These are phyloP conservation scores for Picea sitchensis DNA, from an alignment of 75 land plant genomes.

Conservation along the genomic window DNA sequence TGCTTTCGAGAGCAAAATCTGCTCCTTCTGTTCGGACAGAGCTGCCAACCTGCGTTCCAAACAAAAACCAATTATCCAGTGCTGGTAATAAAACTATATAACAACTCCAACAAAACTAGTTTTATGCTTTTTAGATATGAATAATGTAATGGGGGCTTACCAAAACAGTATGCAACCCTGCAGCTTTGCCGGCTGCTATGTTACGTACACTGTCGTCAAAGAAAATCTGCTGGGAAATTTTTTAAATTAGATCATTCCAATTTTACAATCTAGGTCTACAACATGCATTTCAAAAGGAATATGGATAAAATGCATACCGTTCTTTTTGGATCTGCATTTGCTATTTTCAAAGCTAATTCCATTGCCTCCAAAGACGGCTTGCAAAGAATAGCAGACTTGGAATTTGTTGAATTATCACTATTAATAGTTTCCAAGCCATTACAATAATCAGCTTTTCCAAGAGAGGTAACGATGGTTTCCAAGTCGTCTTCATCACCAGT, in stretches of 20 bases:
- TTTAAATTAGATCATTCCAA: not conserved
- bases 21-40: constrained; percentile 19
- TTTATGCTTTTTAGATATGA: not conserved
- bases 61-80: too few relatives aligned
- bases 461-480: too few relatives aligned
- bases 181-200: constrained; percentile 65
- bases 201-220: constrained; percentile 89
- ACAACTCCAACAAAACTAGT: not conserved
- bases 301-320: constrained; percentile 31
- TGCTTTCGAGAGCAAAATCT: constrained; percentile 26
- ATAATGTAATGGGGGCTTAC: constrained; percentile 27
- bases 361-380: constrained; percentile 76
- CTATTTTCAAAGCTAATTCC: constrained; percentile 55
- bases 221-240: constrained; percentile 47
- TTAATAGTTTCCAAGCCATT: not conserved
- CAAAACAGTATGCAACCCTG: constrained; percentile 69
- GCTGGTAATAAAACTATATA: too few relatives aligned
- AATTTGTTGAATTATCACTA: not conserved
- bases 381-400: constrained; percentile 40
- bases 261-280: too few relatives aligned
- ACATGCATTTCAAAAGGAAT: not conserved
- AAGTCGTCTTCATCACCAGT: not conserved
- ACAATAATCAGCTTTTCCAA: not conserved
- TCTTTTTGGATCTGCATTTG: constrained; percentile 58
- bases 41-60: constrained; percentile 13